Evolutionary conservation across 2,329 filamentous ascomycete genomes (phyloP).

Genomic region (Akanthomyces dipterigenus): DNA sequence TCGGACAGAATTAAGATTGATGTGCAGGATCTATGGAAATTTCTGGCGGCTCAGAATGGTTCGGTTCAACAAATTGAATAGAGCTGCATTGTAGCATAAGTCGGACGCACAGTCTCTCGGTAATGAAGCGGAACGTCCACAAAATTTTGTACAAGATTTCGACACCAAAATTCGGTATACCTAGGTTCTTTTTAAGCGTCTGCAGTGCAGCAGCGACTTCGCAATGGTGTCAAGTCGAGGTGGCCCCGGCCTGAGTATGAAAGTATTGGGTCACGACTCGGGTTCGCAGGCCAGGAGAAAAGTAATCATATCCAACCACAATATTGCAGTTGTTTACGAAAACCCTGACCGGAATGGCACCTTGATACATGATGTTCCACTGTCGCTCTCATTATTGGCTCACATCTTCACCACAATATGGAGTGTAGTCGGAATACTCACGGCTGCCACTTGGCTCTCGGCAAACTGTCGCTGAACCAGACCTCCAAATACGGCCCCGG

Average conservation of each 20-base stretch:
- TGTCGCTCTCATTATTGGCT: slow-evolving; percentile 7
- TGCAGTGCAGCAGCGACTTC: not conserved
- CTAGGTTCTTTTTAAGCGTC: not conserved
- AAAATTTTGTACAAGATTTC: not conserved
- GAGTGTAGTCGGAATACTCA: slow-evolving; percentile 13
- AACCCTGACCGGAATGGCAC: slow-evolving; percentile 27
- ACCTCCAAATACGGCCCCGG: not conserved
- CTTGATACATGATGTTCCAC: slow-evolving; percentile 32
- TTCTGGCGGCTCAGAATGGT: not conserved
- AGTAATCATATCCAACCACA: slow-evolving; percentile 32
- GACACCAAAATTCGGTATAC: no score
- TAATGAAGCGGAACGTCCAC: no score
- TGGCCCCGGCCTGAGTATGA: not conserved
- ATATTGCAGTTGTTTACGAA: slow-evolving; percentile 27
- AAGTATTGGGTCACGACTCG: slow-evolving; percentile 24
- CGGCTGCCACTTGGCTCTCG: slow-evolving; percentile 18
- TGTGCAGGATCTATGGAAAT: slow-evolving; percentile 18
- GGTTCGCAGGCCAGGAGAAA: slow-evolving; percentile 21
- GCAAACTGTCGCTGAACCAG: slow-evolving; percentile 18
- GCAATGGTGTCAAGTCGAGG: not conserved
- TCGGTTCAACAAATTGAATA: not conserved
- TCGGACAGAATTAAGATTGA: slow-evolving; percentile 19
- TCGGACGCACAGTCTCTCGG: not conserved
- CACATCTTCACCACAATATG: not conserved
- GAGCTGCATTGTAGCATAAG: not conserved